Evolutionary conservation across 2,329 filamentous ascomycete genomes (phyloP).

Genomic region (Aquanectria penicillioides): DNA sequence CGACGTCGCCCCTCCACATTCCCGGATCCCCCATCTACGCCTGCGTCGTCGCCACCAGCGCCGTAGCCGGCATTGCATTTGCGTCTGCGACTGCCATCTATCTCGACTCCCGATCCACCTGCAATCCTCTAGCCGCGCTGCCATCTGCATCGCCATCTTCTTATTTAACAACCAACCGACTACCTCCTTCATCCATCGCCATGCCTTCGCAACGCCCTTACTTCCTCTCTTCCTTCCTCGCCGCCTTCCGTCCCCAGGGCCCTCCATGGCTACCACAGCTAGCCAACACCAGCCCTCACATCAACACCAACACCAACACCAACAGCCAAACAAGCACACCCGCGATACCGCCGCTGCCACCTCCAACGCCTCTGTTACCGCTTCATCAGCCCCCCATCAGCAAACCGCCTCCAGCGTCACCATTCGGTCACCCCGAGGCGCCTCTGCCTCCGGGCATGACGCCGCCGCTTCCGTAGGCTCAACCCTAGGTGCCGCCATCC

Average conservation of each 20-base stretch:
- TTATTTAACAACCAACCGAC: neutral
- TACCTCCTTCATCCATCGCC: slow-evolving; percentile 1
- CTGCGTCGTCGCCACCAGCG: neutral
- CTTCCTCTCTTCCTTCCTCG: slow-evolving; percentile 66
- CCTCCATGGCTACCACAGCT: slow-evolving; percentile 46
- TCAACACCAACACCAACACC: slow-evolving; percentile 41
- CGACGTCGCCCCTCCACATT: neutral
- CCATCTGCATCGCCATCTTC: neutral
- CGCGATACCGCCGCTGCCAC: slow-evolving; percentile 42
- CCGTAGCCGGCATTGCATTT: too few species aligned
- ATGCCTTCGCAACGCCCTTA: slow-evolving; percentile 66
- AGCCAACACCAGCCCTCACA: slow-evolving; percentile 50
- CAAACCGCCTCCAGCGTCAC: slow-evolving; percentile 43
- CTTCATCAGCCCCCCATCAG: slow-evolving; percentile 35
- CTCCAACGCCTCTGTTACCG: slow-evolving; percentile 29
- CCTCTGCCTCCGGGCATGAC: slow-evolving; percentile 22
- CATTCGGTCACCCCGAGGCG: slow-evolving; percentile 43
- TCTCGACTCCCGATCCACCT: too few species aligned
- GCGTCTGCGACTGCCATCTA: neutral
- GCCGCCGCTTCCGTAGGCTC: slow-evolving; percentile 23
- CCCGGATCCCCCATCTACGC: neutral
- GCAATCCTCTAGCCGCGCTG: neutral
- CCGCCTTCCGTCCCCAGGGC: slow-evolving; percentile 60
- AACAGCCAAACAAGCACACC: slow-evolving; percentile 50
- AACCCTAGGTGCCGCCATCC: slow-evolving; percentile 47